Conservation (phyloP, 2,329 filamentous ascomycete species). For the Xylariaceae sp. region DNA sequence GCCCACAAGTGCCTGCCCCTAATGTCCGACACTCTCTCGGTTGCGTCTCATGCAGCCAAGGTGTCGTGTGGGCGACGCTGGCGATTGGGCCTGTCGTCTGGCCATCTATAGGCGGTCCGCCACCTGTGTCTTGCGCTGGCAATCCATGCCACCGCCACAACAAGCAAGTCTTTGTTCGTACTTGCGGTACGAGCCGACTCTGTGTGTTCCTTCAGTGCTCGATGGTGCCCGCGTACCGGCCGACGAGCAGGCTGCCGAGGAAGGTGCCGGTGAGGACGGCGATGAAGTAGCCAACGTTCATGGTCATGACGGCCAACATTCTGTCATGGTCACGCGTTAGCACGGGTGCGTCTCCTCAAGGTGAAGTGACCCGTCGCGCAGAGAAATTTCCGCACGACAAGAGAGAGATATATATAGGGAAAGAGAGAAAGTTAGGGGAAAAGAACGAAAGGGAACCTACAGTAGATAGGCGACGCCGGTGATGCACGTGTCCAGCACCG, state of each 20-base stretch:
- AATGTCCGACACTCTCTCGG: too few species aligned
- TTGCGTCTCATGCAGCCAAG: too few species aligned
- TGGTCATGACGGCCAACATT: slow-evolving; percentile 28
- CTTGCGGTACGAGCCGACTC: too few species aligned
- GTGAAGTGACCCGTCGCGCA: neutral
- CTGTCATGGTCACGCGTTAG: slow-evolving; percentile 20
- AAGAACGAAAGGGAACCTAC: slow-evolving; percentile 14
- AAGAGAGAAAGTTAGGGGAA: neutral
- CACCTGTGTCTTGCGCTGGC: too few species aligned
- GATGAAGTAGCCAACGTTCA: slow-evolving; percentile 27
- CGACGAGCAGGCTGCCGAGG: slow-evolving; percentile 74
- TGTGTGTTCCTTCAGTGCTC: slow-evolving; percentile 16
- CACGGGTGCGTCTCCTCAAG: neutral
- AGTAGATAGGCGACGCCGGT: slow-evolving; percentile 25
- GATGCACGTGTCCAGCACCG: slow-evolving; percentile 22
- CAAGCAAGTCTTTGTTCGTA: too few species aligned
- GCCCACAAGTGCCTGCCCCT: too few species aligned
- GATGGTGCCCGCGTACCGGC: slow-evolving; percentile 46
- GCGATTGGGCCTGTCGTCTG: too few species aligned
- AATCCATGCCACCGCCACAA: too few species aligned
- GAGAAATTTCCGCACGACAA: too few species aligned
- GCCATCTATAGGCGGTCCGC: too few species aligned
- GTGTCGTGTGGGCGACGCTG: too few species aligned
- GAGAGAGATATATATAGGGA: neutral
- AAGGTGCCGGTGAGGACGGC: slow-evolving; percentile 46